Evolutionary conservation across 805 yeast genomes (phyloP), one percentile per base, ranked within the genome.

Genomic region (Candida maesae): DNA sequence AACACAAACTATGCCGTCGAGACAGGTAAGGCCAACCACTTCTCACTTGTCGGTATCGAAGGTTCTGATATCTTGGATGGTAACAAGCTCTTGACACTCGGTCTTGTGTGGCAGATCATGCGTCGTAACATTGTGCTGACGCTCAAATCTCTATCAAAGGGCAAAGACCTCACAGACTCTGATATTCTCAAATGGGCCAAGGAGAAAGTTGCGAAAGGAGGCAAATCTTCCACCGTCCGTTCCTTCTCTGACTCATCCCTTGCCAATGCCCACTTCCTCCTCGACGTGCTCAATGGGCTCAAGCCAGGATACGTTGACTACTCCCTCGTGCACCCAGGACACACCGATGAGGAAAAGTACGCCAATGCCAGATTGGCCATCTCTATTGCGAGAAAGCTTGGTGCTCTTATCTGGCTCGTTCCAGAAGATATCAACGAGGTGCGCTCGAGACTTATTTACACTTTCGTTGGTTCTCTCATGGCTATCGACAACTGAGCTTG

Each of bases 341-440:
- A 66, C 31, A 79, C 84, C 26, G 93, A 84, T 14, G 96, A 88
- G 46, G 96, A 91, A 50, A 78, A 74, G 59, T 88, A 88, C 60
- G 95, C 95, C 30, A 93, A 93, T 62, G 99, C 98, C 16, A 84
- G 87, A 70, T 76, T 93, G 62, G 99, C 99, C 16, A 93, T 93
- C 61, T 93, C 98, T 2, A 93, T 93, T 58, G 99, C 99, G 26
- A 84, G 99, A 76, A 93, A 93, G 66, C 70, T 93, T 53, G 99
- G 99, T 47, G 99, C 96, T 30, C 78, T 93, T 61, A 93, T 93
- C 58, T 93, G 97, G 97, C 75, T 93, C 53, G 96, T 93, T n/a
- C 99, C 99, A n/a, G 99, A 93, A 65, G 99, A 93, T 68, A 93
- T 93, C 58, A 85, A 82, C 56, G 98, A 91, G 68, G 97, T 93